phyloP scores from a whole-genome alignment of 192 early-diverging fungal species.

The Kickxella alabastrina region DNA sequence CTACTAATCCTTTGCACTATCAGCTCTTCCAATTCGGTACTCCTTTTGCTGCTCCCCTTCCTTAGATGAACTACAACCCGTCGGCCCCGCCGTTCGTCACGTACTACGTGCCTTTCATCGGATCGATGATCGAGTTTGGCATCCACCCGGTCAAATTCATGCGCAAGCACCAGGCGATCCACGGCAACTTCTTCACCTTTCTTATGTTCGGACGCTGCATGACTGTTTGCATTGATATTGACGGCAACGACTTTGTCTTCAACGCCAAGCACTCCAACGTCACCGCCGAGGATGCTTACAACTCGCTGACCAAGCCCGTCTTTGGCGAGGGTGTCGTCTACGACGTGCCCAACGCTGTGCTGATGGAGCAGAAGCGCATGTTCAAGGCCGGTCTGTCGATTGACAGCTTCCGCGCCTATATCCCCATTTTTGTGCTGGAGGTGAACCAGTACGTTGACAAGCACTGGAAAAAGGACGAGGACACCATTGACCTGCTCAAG shows the following conservation, averaged over 20 bases:
- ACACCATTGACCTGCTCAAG: conserved; percentile 66
- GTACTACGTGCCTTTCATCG: conserved; percentile 84
- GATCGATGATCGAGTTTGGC: conserved; percentile 82
- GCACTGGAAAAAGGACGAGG: conserved; percentile 57
- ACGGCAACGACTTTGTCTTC: conserved; percentile 97
- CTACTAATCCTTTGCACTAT: no score
- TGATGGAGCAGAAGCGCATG: conserved; percentile 99
- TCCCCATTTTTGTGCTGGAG: conserved; percentile 84
- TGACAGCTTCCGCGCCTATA: conserved; percentile 81
- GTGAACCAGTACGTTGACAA: conserved; percentile 70
- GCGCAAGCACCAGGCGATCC: conserved; percentile 71
- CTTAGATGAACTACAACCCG: conserved; percentile 26
- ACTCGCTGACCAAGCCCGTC: conserved; percentile 86
- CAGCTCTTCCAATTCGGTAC: no score
- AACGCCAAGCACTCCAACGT: conserved; percentile 83
- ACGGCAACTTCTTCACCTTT: conserved; percentile 92
- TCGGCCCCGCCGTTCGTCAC: conserved; percentile 68
- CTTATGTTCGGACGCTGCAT: conserved; percentile 87
- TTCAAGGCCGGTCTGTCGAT: conserved; percentile 88
- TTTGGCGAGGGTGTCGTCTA: conserved; percentile 96
- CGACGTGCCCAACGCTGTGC: conserved; percentile 83
- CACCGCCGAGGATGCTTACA: conserved; percentile 91
- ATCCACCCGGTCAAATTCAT: conserved; percentile 87
- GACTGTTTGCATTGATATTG: conserved; percentile 82
- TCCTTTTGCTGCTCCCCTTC: no score